Evolutionary conservation across 495 filamentous ascomycete species (phyloP), one percentile per base, ranked within the genome.

Genomic region (Pseudoneurospora amorphoporcata): DNA sequence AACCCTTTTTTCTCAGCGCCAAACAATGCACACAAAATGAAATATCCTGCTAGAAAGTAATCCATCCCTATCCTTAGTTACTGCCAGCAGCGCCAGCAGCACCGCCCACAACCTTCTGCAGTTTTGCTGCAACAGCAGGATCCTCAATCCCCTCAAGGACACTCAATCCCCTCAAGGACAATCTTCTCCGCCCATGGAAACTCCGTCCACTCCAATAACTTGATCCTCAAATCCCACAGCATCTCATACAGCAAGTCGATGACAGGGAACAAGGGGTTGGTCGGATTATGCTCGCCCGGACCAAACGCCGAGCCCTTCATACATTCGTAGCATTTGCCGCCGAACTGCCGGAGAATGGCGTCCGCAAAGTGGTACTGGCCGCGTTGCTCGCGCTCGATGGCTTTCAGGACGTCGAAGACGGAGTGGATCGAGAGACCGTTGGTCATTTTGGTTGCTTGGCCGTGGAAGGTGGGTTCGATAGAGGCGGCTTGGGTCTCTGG

Each of bases 261-360:
- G 12, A 74, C n/a, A 14, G 70, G 73, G 16, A 74, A 74, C 16
- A 74, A n/a, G 65, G 17, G 19, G 70, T 71, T 74, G 10, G 73
- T 74, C n/a, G 53, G 53, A 8, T 65, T 65, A 1, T 35, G 6
- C 5, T 65, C 53, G 23, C 53, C 53, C 12, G 53, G 53, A 1
- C 29, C 53, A 0, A 37, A 65, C 53, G 73, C 16, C 37, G 70
- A 14, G n/a, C 19, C 41, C 43, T 72, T 71, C 17, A 42, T 12
- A 43, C 73, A 74, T 32, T 69, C 42, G 38, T 43, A 42, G 68
- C 73, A 74, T 0, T 47, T 70, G 6, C 61, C 71, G 42, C 29
- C 29, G n/a, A 61, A 72, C 3, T 3, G 12, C 17, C 43, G 10
- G 17, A 71, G 71, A 12, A 74, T 70, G 3, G 38, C 37, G 68